Evolutionary conservation across 2,329 filamentous ascomycete species (phyloP).

Genomic region (Calonectria hawksworthii): DNA sequence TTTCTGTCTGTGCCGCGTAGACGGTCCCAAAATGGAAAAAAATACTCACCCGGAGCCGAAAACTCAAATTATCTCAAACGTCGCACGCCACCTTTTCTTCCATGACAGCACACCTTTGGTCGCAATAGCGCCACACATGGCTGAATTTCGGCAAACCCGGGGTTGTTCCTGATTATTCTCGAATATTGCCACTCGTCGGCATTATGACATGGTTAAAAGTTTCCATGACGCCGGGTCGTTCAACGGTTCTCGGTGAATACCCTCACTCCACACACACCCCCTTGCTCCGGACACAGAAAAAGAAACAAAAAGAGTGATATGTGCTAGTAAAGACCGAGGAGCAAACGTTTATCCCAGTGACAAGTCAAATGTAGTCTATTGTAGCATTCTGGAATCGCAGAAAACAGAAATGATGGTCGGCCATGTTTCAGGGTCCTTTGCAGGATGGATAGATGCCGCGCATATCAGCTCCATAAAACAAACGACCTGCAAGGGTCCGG

Average conservation of each 20-base stretch:
- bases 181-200: not conserved
- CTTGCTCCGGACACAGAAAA: not conserved
- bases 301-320: too few species aligned
- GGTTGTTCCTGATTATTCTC: not conserved
- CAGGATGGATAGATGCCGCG: not conserved
- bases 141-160: not conserved
- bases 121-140: not conserved
- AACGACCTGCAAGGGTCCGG: not conserved
- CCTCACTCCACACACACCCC: not conserved
- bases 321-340: not conserved
- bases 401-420: not conserved
- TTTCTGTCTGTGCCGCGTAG: not conserved
- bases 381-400: not conserved
- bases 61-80: not conserved
- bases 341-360: not conserved
- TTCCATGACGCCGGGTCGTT: not conserved
- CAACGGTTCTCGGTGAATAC: not conserved
- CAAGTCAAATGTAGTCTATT: too few species aligned
- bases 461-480: not conserved
- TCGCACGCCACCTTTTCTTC: not conserved
- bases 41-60: constrained; percentile 6
- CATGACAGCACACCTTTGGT: not conserved
- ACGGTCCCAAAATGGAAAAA: not conserved
- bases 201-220: not conserved
- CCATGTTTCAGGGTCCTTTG: not conserved